Conservation (phyloP, 768 basidiomycete genomes). For the Auriculariales sp. region DNA sequence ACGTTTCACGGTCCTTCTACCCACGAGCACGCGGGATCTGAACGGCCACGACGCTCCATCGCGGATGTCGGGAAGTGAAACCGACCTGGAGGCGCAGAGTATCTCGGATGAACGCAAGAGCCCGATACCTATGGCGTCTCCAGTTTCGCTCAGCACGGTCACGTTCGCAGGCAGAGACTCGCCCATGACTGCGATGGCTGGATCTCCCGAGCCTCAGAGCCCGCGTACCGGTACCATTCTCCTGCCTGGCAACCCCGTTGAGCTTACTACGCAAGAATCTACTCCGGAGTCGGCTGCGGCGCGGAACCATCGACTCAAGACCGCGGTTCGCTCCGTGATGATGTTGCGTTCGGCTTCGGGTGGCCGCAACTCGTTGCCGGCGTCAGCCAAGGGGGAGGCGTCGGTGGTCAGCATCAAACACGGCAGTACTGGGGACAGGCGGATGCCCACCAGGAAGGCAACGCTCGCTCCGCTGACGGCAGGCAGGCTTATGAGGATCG, state of each 20-base stretch:
- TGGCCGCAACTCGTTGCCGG: constrained; percentile 10
- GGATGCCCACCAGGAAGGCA: not conserved
- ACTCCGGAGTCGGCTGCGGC: not conserved
- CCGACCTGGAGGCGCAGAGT: not conserved
- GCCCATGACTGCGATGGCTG: not conserved
- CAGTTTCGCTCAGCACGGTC: not conserved
- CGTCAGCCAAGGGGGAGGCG: constrained; percentile 9
- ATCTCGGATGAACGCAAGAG: not conserved
- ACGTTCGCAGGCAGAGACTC: not conserved
- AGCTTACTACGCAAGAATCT: not conserved
- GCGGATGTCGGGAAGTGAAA: not conserved
- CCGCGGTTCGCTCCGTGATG: constrained; percentile 32
- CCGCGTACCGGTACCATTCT: not conserved
- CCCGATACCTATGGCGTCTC: not conserved
- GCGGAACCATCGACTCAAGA: constrained; percentile 20
- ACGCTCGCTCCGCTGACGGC: constrained; percentile 15
- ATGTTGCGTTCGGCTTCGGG: constrained; percentile 22
- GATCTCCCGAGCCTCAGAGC: not conserved
- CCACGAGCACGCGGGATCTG: too few species aligned
- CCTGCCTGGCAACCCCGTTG: not conserved
- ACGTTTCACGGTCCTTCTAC: not conserved
- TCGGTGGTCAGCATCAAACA: constrained; percentile 9
- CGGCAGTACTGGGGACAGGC: too few species aligned
- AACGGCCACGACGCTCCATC: too few species aligned
- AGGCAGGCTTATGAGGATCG: constrained; percentile 36